Base-by-base conservation (phyloP, 1,284 basidiomycete species). In the Earliella scabrosa region DNA sequence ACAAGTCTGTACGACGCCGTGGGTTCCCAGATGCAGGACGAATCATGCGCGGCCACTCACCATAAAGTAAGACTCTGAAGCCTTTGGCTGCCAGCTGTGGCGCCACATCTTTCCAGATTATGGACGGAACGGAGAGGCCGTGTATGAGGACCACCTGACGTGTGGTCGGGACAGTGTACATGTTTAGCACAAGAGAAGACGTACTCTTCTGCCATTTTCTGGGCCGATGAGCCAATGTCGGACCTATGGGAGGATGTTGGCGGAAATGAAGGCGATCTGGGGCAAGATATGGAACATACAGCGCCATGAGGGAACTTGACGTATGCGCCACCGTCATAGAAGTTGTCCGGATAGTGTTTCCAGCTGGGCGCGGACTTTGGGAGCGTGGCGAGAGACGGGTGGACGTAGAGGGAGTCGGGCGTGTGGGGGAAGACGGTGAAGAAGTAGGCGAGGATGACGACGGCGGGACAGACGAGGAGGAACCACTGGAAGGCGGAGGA, bases 211-310 rank as follows among this genome's bases (percentile, higher is more conserved):
- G 16, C 88, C 88, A n/a, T 80, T 71, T 63, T 83, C 80, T 20
- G 87, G 87, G 2, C 90, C 90, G 36, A 88, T 66, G 32, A 92
- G 67, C 87, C 88, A 92, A 69, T 91, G 92, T 59, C 86, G 78
- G 29, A 86, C 81, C 86, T 89, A 65, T 47, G 21, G n/a, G 41
- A 20, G 21, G 41, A 43, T 52, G 41, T 53, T 40, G 23, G 47
- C 26, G 60, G 53, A 57, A 41, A 47, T 58, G 49, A 52, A 58
- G 50, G 61, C 36, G 59, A 46, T 27, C 49, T 24, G 11, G 36
- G 38, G 32, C 34, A 43, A 38, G 16, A 32, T 41, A 45, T 32
- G 45, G 20, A 44, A 54, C 60, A 45, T 55, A 85, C 86, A 50
- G 77, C 75, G 46, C 89, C 90, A 57, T 80, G 78, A 0, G 88